A percentile compares a stretch with the other conserved stretches of the same genome.
Conservation (phyloP, 495 filamentous ascomycete genomes). For the Podospora sp. region DNA sequence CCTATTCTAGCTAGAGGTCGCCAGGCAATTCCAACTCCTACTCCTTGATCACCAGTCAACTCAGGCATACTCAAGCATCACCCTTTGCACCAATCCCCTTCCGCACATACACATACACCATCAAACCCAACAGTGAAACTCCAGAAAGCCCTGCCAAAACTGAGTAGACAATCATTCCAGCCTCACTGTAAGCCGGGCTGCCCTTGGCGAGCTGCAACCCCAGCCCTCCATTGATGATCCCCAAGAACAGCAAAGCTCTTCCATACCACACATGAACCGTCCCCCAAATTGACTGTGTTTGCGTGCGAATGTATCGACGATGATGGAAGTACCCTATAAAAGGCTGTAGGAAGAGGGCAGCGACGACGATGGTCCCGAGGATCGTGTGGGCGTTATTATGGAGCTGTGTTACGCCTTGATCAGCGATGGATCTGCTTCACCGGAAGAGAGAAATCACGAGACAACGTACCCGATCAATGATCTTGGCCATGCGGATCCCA, state of each 20-base stretch:
- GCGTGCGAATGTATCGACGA: not conserved
- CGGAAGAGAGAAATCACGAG: not conserved
- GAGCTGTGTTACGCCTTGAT: not conserved
- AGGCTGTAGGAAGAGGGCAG: slow-evolving; percentile 5
- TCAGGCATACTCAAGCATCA: too few relatives aligned
- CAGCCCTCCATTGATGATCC: slow-evolving; percentile 11
- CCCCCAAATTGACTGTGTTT: not conserved
- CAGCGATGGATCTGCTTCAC: not conserved
- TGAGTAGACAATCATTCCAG: slow-evolving; percentile 5
- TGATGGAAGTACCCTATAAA: slow-evolving; percentile 6
- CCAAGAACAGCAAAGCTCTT: slow-evolving; percentile 1
- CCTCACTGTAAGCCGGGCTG: not conserved
- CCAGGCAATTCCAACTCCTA: too few relatives aligned
- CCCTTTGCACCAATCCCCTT: not conserved
- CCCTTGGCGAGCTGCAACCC: slow-evolving; percentile 3
- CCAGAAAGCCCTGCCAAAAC: not conserved
- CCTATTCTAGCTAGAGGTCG: too few relatives aligned
- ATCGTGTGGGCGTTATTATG: slow-evolving; percentile 6
- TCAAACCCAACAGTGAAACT: not conserved
- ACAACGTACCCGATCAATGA: not conserved
- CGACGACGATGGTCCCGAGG: slow-evolving; percentile 5
- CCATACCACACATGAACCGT: slow-evolving; percentile 10
- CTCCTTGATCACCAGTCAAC: too few relatives aligned
- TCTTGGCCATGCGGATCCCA: not conserved
- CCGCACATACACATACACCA: too few relatives aligned